phyloP scores from a whole-genome alignment of 768 basidiomycete species.

The Tremella yokohamensis region DNA sequence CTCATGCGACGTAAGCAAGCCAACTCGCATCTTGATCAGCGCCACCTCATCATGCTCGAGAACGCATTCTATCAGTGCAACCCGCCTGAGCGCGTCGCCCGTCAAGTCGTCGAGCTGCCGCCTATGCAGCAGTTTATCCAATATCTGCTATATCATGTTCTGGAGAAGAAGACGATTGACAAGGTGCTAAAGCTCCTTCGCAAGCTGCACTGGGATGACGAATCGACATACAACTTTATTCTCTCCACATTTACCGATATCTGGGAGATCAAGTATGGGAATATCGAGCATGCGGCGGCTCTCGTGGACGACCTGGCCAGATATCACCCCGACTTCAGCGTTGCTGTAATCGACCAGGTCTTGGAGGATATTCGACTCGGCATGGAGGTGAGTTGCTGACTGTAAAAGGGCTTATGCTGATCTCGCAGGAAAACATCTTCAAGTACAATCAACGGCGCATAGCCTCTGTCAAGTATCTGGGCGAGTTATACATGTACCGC shows the following conservation, averaged over 20 bases:
- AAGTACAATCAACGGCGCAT: slow-evolving; percentile 90
- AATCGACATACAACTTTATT: slow-evolving; percentile 61
- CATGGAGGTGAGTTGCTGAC: slow-evolving; percentile 58
- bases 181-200: slow-evolving; percentile 89
- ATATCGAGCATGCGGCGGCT: slow-evolving; percentile 85
- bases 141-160: slow-evolving; percentile 88
- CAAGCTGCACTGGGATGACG: slow-evolving; percentile 93
- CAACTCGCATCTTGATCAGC: slow-evolving; percentile 85
- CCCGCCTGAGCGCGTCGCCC: slow-evolving; percentile 86
- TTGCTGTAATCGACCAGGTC: slow-evolving; percentile 87
- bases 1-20: slow-evolving; percentile 92
- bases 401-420: background rate
- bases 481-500: slow-evolving; percentile 95
- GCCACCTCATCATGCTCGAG: slow-evolving; percentile 82
- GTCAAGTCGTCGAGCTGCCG: slow-evolving; percentile 76
- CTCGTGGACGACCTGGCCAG: slow-evolving; percentile 90
- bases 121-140: slow-evolving; percentile 91
- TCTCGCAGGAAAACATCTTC: slow-evolving; percentile 71
- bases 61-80: slow-evolving; percentile 99
- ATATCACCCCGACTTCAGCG: slow-evolving; percentile 82
- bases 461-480: slow-evolving; percentile 88
- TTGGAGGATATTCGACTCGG: slow-evolving; percentile 87
- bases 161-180: slow-evolving; percentile 89
- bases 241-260: slow-evolving; percentile 94
- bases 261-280: slow-evolving; percentile 93